These are phyloP conservation scores for Onygenales sp. DNA, from an alignment of 2,329 filamentous ascomycete species.

Conservation along the genomic window DNA sequence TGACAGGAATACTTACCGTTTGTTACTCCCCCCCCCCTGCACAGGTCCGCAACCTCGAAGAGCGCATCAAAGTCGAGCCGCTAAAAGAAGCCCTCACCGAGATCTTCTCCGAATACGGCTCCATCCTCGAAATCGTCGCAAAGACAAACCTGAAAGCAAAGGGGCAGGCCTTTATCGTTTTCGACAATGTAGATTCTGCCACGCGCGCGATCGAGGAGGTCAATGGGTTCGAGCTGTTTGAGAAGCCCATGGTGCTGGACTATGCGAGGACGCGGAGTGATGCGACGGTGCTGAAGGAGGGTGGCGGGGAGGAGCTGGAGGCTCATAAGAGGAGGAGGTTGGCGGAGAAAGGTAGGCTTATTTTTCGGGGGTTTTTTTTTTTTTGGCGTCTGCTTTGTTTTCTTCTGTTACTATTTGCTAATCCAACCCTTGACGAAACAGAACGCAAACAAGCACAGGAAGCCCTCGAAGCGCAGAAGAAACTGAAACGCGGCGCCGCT, in stretches of 20 bases:
- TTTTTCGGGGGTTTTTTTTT: slow-evolving; percentile 7
- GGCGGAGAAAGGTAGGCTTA: slow-evolving; percentile 72
- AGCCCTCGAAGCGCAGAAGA: slow-evolving; percentile 67
- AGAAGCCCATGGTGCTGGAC: slow-evolving; percentile 77
- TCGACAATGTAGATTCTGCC: slow-evolving; percentile 71
- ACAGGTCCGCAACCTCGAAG: slow-evolving; percentile 73
- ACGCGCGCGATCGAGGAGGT: slow-evolving; percentile 74
- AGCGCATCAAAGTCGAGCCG: slow-evolving; percentile 73
- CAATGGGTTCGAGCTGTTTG: slow-evolving; percentile 87
- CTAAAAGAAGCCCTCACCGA: slow-evolving; percentile 63
- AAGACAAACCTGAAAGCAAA: slow-evolving; percentile 88
- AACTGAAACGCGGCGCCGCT: slow-evolving; percentile 55
- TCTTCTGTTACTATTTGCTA: background rate
- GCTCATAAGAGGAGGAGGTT: slow-evolving; percentile 72
- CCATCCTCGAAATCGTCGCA: slow-evolving; percentile 71
- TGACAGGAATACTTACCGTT: background rate
- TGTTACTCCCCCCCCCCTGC: background rate
- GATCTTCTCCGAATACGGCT: slow-evolving; percentile 84
- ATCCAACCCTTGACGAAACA: slow-evolving; percentile 18
- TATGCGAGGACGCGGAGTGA: slow-evolving; percentile 79
- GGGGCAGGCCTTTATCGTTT: slow-evolving; percentile 92
- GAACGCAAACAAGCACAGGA: slow-evolving; percentile 75
- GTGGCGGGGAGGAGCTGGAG: slow-evolving; percentile 74
- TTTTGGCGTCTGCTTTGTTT: background rate
- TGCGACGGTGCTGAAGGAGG: slow-evolving; percentile 67